Evolutionary conservation across 148 eudicot species (phyloP), one percentile per base, ranked within the genome.

Genomic region (Spergularia bocconei): DNA sequence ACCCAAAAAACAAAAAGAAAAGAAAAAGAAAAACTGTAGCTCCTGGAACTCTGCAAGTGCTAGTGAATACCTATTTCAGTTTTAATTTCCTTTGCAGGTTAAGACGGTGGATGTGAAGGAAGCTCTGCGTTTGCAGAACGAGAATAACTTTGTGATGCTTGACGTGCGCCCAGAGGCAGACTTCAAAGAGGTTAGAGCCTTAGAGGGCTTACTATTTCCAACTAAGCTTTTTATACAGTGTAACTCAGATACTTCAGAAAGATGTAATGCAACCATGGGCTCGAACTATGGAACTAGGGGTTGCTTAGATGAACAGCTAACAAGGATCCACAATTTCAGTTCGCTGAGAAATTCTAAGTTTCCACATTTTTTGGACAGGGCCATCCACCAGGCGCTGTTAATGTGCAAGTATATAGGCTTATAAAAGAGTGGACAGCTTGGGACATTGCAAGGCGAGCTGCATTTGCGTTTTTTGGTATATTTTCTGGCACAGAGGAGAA

Each of bases 361-460:
- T 66, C 2, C 67, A 23, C 36, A 44, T 54, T 71, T 57, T 48
- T 79, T 61, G 61, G 71, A 47, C 73, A 96, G 99, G 97, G 79
- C 44, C 99, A 96, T 87, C 94, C 99, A 78, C 86, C 88, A 59
- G 99, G 92, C 57, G 99, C 99, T 48, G 83, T 96, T 13, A 96
- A 96, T 77, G 98, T 88, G 69, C 98, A 96, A 86, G 80, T 96
- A 75, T 96, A 91, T 58, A 83, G 99, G 76, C 98, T 96, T 68
- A 96, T 96, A 85, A 96, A 96, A 85, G 99, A 96, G 74, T 96
- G 99, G 98, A 96, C 99, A n/a, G 99, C 99, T 12, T 96, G 99
- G 99, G 99, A 96, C 81, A 92, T 96, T 23, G 93, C 99, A 50
- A 91, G 99, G 80, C 84, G 99, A 39, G 97, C 89, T 19, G 99